Base-by-base conservation (phyloP, 2,329 filamentous ascomycete genomes). In the Colletotrichum cordylinicola region DNA sequence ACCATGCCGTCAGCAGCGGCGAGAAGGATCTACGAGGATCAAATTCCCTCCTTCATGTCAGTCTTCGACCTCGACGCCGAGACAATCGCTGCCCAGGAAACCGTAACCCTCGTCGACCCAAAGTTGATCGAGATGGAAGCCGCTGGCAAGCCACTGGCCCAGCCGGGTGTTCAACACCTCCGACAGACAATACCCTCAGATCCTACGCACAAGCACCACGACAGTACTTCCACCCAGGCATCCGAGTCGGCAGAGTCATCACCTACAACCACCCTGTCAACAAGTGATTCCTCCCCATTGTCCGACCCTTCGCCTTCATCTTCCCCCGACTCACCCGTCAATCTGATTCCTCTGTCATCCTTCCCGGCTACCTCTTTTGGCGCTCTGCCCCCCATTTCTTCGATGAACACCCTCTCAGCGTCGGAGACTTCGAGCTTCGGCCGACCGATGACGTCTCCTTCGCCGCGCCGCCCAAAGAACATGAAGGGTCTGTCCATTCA, bases 181-280 rank as follows among this genome's bases (percentile, higher is more conserved):
- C 82, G 84, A 70, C 82, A 83, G 72, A 81, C 85, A 67, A 80
- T 90, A 68, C 82, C 86, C 37, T 81, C 86, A 5, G 88, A 90
- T 79, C 82, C 87, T 77, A 87, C 87, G 78, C 94, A 95, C 85
- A 92, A 93, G 81, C 94, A 95, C 83, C 90, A 92, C 82, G 91
- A 95, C 82, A 95, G 94, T 86, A 93, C 92, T n/a, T 96, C 93
- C 9, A 95, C 94, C 4, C 93, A 94, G 78, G 90, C 90, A 70
- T 95, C 94, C 18, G 95, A 95, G 78, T 98, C 97, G 2, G 95
- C 95, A 56, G 96, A 98, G 81, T 98, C 96, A 27, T 98, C 96
- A 10, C 97, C 97, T 2, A 98, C 96, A 9, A 98, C 96, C 5
- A 98, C 96, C 3, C 91, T 97, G 66, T 98, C 96, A 8, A 98